Conservation (phyloP, 345 rosid genomes). For the Firmiana major region DNA sequence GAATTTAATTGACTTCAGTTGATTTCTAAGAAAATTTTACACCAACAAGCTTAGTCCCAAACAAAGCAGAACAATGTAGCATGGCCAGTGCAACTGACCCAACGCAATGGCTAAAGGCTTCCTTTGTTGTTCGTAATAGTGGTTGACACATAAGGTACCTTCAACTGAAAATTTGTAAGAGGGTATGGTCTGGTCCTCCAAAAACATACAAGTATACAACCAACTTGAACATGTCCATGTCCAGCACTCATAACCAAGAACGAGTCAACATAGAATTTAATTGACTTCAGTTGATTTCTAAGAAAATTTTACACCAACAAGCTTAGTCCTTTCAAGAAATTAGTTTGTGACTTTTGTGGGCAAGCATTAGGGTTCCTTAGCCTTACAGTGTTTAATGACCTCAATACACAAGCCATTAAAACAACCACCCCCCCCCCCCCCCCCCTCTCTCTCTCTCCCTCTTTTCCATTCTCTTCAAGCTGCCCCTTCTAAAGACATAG, state of each 20-base stretch:
- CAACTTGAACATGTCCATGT: not conserved
- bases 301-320: not conserved
- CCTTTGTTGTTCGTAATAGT: not conserved
- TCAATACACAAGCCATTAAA: not conserved
- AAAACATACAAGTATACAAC: not conserved
- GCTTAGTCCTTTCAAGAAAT: not conserved
- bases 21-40: not conserved
- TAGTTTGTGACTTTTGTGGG: not conserved
- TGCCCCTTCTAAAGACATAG: not conserved
- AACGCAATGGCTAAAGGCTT: not conserved
- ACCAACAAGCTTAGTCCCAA: not conserved
- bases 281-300: not conserved
- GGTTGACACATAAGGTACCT: not conserved
- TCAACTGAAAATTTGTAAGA: not conserved
- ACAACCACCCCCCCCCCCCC: not conserved
- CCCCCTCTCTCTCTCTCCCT: not conserved
- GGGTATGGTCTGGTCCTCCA: not conserved
- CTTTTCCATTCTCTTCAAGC: too few relatives aligned
- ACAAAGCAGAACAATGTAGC: not conserved
- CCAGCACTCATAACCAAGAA: too few relatives aligned
- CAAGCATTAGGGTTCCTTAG: not conserved
- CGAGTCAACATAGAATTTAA: too few relatives aligned
- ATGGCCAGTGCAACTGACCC: not conserved
- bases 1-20: too few relatives aligned
- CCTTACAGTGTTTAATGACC: not conserved